phyloP scores from a whole-genome alignment of 1,284 basidiomycete genomes.

The Cryptococcus sp. region DNA sequence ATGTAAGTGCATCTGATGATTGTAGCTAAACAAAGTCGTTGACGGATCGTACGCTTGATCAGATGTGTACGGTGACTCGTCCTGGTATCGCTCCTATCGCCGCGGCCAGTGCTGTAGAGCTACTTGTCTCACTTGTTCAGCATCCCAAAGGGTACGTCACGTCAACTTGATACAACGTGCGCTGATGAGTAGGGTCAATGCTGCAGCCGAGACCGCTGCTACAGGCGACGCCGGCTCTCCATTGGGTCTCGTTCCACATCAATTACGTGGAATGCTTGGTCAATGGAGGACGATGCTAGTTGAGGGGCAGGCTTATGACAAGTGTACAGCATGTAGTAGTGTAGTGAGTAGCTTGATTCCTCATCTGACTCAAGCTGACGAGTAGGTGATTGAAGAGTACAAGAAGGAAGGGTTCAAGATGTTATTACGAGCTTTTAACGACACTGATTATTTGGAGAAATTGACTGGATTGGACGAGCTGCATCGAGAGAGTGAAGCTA shows the following conservation, averaged over 20 bases:
- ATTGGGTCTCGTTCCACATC: conserved; percentile 86
- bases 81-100: conserved; percentile 93
- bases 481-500: conserved; percentile 71
- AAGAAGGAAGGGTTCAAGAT: conserved; percentile 70
- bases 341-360: conserved; percentile 52
- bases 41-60: conserved; percentile 90
- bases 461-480: conserved; percentile 82
- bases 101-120: conserved; percentile 82
- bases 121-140: conserved; percentile 83
- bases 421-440: conserved; percentile 78
- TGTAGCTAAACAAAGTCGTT: conserved; percentile 61
- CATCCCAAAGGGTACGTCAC: conserved; percentile 75
- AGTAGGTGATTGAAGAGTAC: conserved; percentile 67
- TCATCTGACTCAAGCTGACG: background rate
- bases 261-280: conserved; percentile 82
- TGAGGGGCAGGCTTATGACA: conserved; percentile 76
- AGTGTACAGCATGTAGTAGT: conserved; percentile 86
- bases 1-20: conserved; percentile 57
- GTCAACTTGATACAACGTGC: background rate
- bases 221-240: conserved; percentile 52
- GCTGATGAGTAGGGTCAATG: conserved; percentile 48
- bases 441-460: conserved; percentile 70
- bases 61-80: conserved; percentile 99
- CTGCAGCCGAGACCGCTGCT: conserved; percentile 53
- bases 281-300: conserved; percentile 81